phyloP scores from a whole-genome alignment of 768 basidiomycete species.

The Phanerodontia chrysosporium region DNA sequence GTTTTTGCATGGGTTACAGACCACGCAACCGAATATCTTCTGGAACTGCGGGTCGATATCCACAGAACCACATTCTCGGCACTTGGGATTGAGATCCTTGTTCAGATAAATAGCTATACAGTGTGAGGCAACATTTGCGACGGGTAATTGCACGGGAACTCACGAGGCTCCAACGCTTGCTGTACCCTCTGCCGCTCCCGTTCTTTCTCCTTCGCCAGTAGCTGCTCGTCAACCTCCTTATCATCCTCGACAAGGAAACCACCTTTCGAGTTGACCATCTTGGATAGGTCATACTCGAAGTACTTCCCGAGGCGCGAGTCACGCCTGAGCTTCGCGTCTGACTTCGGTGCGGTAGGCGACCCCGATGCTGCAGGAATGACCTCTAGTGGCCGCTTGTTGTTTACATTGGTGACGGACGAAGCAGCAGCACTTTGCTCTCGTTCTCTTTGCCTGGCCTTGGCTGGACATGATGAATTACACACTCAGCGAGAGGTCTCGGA shows the following conservation, averaged over 20 bases:
- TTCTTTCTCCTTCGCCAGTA: constrained; percentile 73
- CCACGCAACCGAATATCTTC: constrained; percentile 78
- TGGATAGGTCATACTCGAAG: constrained; percentile 95
- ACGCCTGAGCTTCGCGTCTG: constrained; percentile 54
- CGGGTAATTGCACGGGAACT: constrained; percentile 24
- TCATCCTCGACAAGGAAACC: constrained; percentile 92
- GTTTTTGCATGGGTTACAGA: constrained; percentile 90
- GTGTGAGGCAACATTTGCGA: neutral
- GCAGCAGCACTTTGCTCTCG: constrained; percentile 50
- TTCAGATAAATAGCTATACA: constrained; percentile 74
- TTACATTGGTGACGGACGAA: constrained; percentile 52
- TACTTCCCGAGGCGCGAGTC: constrained; percentile 84
- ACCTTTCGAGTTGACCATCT: constrained; percentile 95
- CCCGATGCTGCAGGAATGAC: constrained; percentile 53
- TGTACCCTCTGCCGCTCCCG: constrained; percentile 72
- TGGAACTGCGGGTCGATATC: constrained; percentile 83
- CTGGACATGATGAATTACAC: constrained; percentile 31
- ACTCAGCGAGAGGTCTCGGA: neutral
- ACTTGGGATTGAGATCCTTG: constrained; percentile 71
- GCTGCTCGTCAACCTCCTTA: constrained; percentile 74
- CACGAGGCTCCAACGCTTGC: constrained; percentile 75
- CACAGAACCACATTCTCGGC: constrained; percentile 79
- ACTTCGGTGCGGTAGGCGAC: constrained; percentile 53
- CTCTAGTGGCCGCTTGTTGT: constrained; percentile 70
- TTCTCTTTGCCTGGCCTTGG: constrained; percentile 72